phyloP scores from a whole-genome alignment of 495 filamentous ascomycete species.

The Copromyces sp. region DNA sequence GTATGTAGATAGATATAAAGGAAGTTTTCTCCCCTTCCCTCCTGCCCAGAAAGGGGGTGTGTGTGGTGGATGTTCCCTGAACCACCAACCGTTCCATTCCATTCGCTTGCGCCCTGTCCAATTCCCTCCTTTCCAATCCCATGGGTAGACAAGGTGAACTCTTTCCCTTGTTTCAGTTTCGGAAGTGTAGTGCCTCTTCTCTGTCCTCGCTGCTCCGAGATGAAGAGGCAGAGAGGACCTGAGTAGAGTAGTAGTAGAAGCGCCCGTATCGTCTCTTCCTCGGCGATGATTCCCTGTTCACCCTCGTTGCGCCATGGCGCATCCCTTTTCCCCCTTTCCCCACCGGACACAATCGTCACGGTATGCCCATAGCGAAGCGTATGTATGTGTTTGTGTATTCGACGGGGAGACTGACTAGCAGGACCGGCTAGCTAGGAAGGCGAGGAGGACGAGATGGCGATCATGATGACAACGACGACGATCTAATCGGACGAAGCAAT shows the following conservation, averaged over 20 bases:
- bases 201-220: neutral
- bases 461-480: neutral
- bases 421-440: neutral
- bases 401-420: neutral
- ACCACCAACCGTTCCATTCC: neutral
- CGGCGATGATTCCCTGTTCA: neutral
- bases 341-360: neutral
- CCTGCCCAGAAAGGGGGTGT: neutral
- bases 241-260: neutral
- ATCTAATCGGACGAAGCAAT: neutral
- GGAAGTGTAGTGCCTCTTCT: neutral
- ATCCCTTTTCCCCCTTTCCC: neutral
- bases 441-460: neutral
- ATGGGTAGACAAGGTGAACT: neutral
- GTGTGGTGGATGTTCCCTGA: neutral
- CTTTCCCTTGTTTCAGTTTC: neutral
- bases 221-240: neutral
- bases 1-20: slow-evolving; percentile 2
- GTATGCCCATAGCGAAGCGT: neutral
- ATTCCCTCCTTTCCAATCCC: neutral
- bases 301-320: neutral
- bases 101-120: neutral
- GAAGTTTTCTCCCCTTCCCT: neutral
- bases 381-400: neutral
- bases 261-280: neutral